Evolutionary conservation across 2,329 filamentous ascomycete species (phyloP), one percentile per base, ranked within the genome.

Genomic region (Ilyonectria sp.): DNA sequence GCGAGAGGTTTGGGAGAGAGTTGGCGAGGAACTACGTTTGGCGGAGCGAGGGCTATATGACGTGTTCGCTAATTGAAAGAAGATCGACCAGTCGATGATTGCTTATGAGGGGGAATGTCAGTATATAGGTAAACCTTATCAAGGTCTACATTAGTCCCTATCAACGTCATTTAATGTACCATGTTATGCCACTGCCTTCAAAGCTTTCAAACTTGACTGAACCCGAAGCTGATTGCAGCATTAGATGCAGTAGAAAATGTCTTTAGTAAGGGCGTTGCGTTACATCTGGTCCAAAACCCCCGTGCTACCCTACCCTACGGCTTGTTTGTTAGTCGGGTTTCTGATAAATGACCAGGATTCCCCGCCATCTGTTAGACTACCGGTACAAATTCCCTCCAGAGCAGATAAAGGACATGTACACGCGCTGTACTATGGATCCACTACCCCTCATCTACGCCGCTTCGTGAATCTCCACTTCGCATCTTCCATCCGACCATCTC

Each of bases 1-100:
- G 17, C 15, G 19, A 8, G 43, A 33, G 8, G 8, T 62, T 21
- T 62, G 60, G 52, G 29, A 55, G 19, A 49, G 49, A 9, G 29
- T 62, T 4, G 52, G 40, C 7, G 26, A 23, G 5, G 60, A 56
- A 13, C 33, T 62, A 2, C 31, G 19, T 7, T 23, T 62, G 13
- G 23, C 1, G 10, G 29, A 59, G 9, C 23, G 26, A 1, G 55
- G 61, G 13, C 6, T 63, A 5, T 31, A 33, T 33, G 29, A 21
- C 6, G n/a, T 35, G n/a, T 35, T 52, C 10, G 26, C 4, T 26
- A 6, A 26, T 26, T 26, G 26, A 26, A 1, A 6, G 26, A 26
- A 6, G 26, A 26, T 26, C 26, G 6, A 6, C 6, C 1, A 26
- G 26, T 26, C 26, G 6, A 26, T 26, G 4, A 26, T 26, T 6